Percentiles rank a stretch among this genome's conserved stretches.
phyloP scores from a whole-genome alignment of 768 basidiomycete species.

The Rhodotorula graminis region DNA sequence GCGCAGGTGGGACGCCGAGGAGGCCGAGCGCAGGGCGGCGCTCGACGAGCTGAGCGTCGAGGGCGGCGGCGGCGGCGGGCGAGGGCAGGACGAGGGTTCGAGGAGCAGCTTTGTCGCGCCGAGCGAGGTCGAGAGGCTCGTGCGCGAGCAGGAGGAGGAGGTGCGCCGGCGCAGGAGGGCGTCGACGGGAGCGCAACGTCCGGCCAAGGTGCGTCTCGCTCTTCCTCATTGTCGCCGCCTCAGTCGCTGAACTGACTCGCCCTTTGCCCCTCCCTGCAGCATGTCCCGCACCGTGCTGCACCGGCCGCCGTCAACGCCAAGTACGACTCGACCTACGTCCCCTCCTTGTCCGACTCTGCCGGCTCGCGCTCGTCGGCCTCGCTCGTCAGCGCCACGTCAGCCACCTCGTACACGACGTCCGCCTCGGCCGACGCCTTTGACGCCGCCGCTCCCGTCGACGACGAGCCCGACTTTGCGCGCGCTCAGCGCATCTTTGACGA shows the following conservation, averaged over 20 bases:
- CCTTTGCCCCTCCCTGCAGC: constrained; percentile 10
- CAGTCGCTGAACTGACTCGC: not conserved
- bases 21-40: constrained; percentile 39
- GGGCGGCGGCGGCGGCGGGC: constrained; percentile 28
- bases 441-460: not conserved
- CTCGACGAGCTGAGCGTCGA: not conserved
- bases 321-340: constrained; percentile 6
- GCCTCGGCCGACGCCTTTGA: too few species aligned
- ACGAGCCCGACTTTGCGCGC: constrained; percentile 29
- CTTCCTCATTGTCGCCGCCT: not conserved
- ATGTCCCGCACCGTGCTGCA: constrained; percentile 39
- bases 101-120: constrained; percentile 20
- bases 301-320: constrained; percentile 41
- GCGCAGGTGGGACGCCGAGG: constrained; percentile 39
- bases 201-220: not conserved
- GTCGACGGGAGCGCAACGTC: not conserved
- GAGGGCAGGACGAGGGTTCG: constrained; percentile 10
- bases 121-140: constrained; percentile 3
- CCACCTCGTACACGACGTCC: not conserved
- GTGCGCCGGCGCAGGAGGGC: not conserved
- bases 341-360: not conserved
- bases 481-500: constrained; percentile 23
- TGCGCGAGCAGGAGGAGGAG: not conserved
- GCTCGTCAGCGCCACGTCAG: not conserved
- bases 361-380: not conserved